Conservation (phyloP, 306 rosid genomes). For the Fagus crenata region DNA sequence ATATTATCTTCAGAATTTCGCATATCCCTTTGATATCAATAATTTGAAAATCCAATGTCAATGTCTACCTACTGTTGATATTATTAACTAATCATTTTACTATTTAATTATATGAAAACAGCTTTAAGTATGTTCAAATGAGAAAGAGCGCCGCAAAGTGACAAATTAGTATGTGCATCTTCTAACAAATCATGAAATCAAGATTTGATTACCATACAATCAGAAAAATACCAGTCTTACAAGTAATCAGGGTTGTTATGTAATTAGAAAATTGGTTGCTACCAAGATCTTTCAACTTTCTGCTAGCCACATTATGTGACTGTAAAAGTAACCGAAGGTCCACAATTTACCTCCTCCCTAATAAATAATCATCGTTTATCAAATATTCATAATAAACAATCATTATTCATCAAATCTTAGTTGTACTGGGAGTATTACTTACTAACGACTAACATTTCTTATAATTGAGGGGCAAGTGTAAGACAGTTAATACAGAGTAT, state of each 20-base stretch:
- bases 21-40: not conserved
- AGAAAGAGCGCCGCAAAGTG: not conserved
- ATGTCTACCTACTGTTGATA: conserved; percentile 13
- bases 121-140: not conserved
- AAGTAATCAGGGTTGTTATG: too few species aligned
- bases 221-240: too few species aligned
- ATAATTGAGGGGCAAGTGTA: too few species aligned
- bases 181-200: not conserved
- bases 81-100: not conserved
- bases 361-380: too few species aligned
- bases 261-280: too few species aligned
- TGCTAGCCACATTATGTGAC: not conserved
- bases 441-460: too few species aligned
- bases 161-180: not conserved
- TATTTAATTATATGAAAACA: not conserved
- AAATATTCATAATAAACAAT: too few species aligned
- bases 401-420: too few species aligned
- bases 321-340: not conserved
- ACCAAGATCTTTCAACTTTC: too few species aligned
- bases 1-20: not conserved
- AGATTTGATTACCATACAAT: too few species aligned
- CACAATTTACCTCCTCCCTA: not conserved
- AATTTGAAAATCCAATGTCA: conserved; percentile 18
- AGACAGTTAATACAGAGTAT: too few species aligned
- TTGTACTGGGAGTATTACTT: too few species aligned